Conservation (phyloP, 2,329 filamentous ascomycete species). For the Cladophialophora immunda region DNA sequence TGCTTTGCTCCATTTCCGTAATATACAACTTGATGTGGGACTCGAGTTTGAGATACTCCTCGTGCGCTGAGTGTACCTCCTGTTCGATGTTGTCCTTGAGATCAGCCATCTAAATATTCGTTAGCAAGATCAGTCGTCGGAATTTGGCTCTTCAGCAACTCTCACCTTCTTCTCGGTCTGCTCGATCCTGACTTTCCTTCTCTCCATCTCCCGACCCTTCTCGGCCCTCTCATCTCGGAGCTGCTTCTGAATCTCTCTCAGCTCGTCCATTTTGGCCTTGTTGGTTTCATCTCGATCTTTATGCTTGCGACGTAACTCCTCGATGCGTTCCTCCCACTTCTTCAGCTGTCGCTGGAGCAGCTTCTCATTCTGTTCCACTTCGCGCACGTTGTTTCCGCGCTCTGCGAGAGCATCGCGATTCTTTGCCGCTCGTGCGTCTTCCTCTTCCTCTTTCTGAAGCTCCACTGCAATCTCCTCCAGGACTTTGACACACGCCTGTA, state of each 20-base stretch:
- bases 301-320: constrained; percentile 81
- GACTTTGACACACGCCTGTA: constrained; percentile 86
- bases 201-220: constrained; percentile 91
- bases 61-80: constrained; percentile 87
- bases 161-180: constrained; percentile 97
- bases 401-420: constrained; percentile 90
- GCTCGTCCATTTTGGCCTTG: constrained; percentile 87
- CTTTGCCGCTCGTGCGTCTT: constrained; percentile 78
- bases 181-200: constrained; percentile 89
- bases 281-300: constrained; percentile 82
- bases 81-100: constrained; percentile 97
- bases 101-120: constrained; percentile 80
- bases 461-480: constrained; percentile 88
- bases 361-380: constrained; percentile 88
- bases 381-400: constrained; percentile 85
- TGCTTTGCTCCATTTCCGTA: constrained; percentile 95
- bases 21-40: constrained; percentile 97
- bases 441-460: constrained; percentile 88
- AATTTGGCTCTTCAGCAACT: constrained; percentile 21
- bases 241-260: constrained; percentile 79
- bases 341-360: constrained; percentile 83
- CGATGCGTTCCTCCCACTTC: constrained; percentile 87
- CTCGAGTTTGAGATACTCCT: constrained; percentile 97
- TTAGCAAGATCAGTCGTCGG: constrained; percentile 37
- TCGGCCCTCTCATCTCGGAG: constrained; percentile 85